phyloP scores from a whole-genome alignment of 768 basidiomycete genomes.

The Suillus subalutaceus region DNA sequence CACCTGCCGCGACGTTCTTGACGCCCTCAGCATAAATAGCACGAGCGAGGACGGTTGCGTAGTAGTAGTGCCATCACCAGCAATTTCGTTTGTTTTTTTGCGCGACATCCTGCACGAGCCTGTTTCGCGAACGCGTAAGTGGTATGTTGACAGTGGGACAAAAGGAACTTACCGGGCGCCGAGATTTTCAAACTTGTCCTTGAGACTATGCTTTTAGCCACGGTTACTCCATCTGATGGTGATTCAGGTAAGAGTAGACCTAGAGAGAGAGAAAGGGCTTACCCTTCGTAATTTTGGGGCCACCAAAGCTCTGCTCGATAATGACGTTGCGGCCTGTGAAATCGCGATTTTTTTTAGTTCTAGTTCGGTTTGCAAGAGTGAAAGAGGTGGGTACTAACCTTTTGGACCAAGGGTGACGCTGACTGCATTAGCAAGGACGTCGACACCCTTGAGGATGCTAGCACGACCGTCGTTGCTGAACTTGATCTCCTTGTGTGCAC shows the following conservation, averaged over 20 bases:
- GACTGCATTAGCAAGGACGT: slow-evolving; percentile 96
- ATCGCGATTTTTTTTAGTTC: not conserved
- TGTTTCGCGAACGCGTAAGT: slow-evolving; percentile 30
- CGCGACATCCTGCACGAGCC: slow-evolving; percentile 94
- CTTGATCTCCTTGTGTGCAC: slow-evolving; percentile 94
- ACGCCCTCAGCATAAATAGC: slow-evolving; percentile 99
- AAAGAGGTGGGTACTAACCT: slow-evolving; percentile 49
- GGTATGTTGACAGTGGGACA: not conserved
- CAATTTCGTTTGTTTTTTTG: slow-evolving; percentile 96
- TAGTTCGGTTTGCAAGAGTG: slow-evolving; percentile 14
- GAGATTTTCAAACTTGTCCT: slow-evolving; percentile 99
- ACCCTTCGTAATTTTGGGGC: slow-evolving; percentile 97
- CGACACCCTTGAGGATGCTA: slow-evolving; percentile 92
- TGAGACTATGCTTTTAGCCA: slow-evolving; percentile 89
- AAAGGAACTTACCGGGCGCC: slow-evolving; percentile 81
- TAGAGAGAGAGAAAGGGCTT: slow-evolving; percentile 24
- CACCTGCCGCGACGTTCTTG: slow-evolving; percentile 98
- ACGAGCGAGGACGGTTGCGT: slow-evolving; percentile 92
- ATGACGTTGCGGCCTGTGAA: slow-evolving; percentile 90
- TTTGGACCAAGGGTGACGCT: slow-evolving; percentile 96
- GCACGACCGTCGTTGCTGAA: slow-evolving; percentile 96
- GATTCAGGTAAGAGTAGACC: slow-evolving; percentile 1
- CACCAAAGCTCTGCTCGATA: slow-evolving; percentile 91
- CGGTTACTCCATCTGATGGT: slow-evolving; percentile 87
- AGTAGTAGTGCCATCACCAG: slow-evolving; percentile 99